phyloP scores from a whole-genome alignment of 805 yeast genomes.

The Alloascoidea hylecoeti region DNA sequence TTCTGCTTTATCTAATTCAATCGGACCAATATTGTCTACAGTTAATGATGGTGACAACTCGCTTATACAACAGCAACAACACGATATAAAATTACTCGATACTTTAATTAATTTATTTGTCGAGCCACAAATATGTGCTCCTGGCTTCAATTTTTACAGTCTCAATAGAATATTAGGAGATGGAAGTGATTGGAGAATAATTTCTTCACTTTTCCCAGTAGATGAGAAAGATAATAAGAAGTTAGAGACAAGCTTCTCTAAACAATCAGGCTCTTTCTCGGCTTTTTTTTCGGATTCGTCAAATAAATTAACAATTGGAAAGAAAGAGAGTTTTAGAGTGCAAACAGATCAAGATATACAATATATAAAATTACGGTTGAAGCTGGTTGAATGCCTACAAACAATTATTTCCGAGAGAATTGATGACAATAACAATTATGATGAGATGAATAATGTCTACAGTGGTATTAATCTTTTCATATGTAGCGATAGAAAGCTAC shows the following conservation, averaged over 20 bases:
- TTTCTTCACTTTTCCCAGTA: not conserved
- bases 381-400: not conserved
- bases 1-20: not conserved
- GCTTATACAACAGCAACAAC: not conserved
- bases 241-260: not conserved
- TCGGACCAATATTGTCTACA: not conserved
- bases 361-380: not conserved
- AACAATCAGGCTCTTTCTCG: not conserved
- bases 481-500: not conserved
- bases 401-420: not conserved
- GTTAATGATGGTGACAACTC: not conserved
- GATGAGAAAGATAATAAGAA: not conserved
- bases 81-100: not conserved
- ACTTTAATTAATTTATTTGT: not conserved
- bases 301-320: not conserved
- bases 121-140: not conserved
- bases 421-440: not conserved
- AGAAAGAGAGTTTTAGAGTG: not conserved
- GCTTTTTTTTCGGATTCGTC: not conserved
- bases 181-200: slow-evolving; percentile 21
- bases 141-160: slow-evolving; percentile 30
- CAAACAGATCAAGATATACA: not conserved
- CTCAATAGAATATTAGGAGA: slow-evolving; percentile 40
- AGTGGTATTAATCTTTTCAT: not conserved
- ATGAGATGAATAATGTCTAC: not conserved